Percentiles rank a stretch among this genome's conserved stretches.
Conservation (phyloP, 2,329 filamentous ascomycete species). For the Trichoderma sp. region DNA sequence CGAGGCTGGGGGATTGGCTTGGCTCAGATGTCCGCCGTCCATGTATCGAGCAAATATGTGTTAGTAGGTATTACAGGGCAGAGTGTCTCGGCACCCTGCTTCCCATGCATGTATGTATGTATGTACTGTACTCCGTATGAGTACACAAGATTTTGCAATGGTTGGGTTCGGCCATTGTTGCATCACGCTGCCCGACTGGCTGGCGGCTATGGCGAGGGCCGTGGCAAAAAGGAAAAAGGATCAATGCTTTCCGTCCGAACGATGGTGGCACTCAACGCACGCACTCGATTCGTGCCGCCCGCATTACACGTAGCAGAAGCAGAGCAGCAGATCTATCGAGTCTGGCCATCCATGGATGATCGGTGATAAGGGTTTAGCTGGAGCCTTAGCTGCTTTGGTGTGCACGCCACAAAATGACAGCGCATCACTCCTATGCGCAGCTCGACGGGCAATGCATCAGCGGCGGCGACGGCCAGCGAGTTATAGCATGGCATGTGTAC, state of each 20-base stretch:
- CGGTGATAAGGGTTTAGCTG: slow-evolving; percentile 19
- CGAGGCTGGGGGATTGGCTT: slow-evolving; percentile 5
- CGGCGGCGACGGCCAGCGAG: slow-evolving; percentile 17
- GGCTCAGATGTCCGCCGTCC: neutral
- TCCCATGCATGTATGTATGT: neutral
- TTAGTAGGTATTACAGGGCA: neutral
- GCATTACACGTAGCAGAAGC: neutral
- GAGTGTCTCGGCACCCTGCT: neutral
- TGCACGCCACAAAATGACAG: slow-evolving; percentile 24
- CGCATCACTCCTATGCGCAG: slow-evolving; percentile 22
- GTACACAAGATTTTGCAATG: neutral
- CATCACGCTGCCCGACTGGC: slow-evolving; percentile 7
- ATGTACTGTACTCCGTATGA: too few relatives aligned
- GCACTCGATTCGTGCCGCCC: neutral
- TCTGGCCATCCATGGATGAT: slow-evolving; percentile 5
- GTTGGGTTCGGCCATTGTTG: neutral
- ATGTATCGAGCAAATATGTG: neutral
- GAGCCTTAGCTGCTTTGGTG: slow-evolving; percentile 13
- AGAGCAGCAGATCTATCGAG: neutral
- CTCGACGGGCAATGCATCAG: slow-evolving; percentile 15
- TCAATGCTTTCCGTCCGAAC: neutral
- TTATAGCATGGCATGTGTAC: slow-evolving; percentile 21
- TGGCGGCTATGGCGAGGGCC: neutral
- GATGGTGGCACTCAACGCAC: neutral
- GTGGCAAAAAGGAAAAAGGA: neutral